phyloP scores from a whole-genome alignment of 2,329 filamentous ascomycete species.

The Penicillium sp. region DNA sequence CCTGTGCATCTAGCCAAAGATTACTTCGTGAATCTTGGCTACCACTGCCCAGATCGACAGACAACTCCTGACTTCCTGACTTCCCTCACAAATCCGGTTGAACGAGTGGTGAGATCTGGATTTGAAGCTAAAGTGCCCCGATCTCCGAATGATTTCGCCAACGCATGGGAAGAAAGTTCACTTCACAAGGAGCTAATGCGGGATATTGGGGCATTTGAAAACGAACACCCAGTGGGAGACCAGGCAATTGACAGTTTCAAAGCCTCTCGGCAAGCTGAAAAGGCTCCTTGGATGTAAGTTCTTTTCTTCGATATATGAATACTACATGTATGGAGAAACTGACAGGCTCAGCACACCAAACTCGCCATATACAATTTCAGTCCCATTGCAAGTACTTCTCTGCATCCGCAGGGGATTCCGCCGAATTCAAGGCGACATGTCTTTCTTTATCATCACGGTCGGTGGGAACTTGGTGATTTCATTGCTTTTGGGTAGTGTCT shows the following conservation, averaged over 20 bases:
- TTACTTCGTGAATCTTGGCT: conserved; percentile 70
- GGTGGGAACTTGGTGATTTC: not conserved
- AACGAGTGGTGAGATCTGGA: conserved; percentile 43
- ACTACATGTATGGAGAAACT: not conserved
- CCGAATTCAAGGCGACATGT: conserved; percentile 71
- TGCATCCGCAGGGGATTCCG: conserved; percentile 69
- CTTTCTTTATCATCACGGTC: conserved; percentile 39
- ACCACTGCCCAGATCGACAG: conserved; percentile 64
- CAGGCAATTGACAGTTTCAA: not conserved
- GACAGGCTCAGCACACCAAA: not conserved
- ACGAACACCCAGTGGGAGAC: not conserved
- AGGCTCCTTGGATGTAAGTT: not conserved
- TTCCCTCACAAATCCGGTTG: conserved; percentile 63
- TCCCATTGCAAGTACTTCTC: conserved; percentile 72
- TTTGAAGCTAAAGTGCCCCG: not conserved
- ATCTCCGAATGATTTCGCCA: not conserved
- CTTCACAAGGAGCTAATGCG: not conserved
- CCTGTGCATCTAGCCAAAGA: conserved; percentile 57
- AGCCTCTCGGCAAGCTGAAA: not conserved
- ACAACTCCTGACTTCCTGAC: conserved; percentile 71
- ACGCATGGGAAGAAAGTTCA: not conserved
- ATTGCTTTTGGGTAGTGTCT: not conserved
- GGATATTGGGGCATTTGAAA: not conserved
- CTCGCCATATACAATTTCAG: conserved; percentile 74
- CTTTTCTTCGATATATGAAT: not conserved